Base-by-base conservation (phyloP, 768 basidiomycete species). In the Serendipita vermifera region DNA sequence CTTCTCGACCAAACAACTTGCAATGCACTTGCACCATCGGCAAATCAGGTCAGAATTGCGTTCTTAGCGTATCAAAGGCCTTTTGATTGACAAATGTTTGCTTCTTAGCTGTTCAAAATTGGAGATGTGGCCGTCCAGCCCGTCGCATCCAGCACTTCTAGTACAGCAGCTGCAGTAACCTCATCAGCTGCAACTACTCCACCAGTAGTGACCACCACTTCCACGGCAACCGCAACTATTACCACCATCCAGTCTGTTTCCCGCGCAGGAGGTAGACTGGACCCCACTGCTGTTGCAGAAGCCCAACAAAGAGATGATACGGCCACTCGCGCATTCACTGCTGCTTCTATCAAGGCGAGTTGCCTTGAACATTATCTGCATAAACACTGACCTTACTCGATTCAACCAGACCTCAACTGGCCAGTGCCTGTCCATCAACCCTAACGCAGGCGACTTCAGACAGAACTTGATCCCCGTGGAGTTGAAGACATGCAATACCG, bases 311-410 rank as follows among this genome's bases (percentile, higher is more conserved):
- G 56, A 39, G 56, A 57, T 46, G 33, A 57, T 24, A 32, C 20
- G 17, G 56, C 56, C 15, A 57, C 56, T 3, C 56, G 56, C 22
- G 56, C 56, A 4, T 53, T 57, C 32, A 54, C 24, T 17, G 48
- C 43, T 26, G 56, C 38, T 11, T 33, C 41, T 3, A 54, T 57
- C 56, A 57, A 57, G 56, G 55, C 41, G 5, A 5, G 55, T 17
- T 14, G 11, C 5, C 17, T 22, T n/a, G 2, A 22, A 27, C 14
- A 22, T 55, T 15, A 54, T 33, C 22, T 27, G 20, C 53, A 4
- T 33, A 11, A 5, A 13, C 22, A 31, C 36, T 35, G 24, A 11
- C n/a, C n/a, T 38, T n/a, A 20, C 22, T 2, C 22, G 17, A 20
- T 31, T n/a, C n/a, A n/a, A n/a, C n/a, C 20, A 56, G 55, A 35